Evolutionary conservation across 257 asterid species (phyloP).

Genomic region (Forsythia viridissima): DNA sequence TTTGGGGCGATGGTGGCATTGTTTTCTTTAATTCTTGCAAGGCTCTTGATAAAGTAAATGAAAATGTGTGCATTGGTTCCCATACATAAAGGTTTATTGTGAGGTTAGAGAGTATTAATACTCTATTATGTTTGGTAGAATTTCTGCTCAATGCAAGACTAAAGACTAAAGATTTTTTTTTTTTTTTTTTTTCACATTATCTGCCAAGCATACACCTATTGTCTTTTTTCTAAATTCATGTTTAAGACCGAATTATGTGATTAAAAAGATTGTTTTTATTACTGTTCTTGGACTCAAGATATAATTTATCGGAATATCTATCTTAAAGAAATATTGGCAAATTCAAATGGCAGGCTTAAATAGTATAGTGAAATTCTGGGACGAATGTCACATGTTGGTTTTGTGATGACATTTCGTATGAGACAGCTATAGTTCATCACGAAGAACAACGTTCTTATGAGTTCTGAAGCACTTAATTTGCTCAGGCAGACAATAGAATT

Average conservation of each 20-base stretch:
- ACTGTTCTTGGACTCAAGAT: background rate
- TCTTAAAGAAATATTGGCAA: background rate
- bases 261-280: background rate
- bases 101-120: background rate
- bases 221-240: no score
- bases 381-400: background rate
- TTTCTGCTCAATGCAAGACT: background rate
- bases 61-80: background rate
- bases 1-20: background rate
- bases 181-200: background rate
- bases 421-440: background rate
- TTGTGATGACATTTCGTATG: background rate
- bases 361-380: background rate
- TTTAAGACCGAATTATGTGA: background rate
- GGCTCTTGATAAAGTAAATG: background rate
- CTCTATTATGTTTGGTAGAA: background rate
- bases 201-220: no score
- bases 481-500: background rate
- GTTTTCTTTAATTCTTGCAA: background rate
- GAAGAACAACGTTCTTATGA: no score
- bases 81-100: background rate
- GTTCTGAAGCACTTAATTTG: background rate
- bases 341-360: background rate
- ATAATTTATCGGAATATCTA: no score
- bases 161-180: no score